Conservation (phyloP, 1,139 yeast genomes). For the Kodamaea arcana region DNA sequence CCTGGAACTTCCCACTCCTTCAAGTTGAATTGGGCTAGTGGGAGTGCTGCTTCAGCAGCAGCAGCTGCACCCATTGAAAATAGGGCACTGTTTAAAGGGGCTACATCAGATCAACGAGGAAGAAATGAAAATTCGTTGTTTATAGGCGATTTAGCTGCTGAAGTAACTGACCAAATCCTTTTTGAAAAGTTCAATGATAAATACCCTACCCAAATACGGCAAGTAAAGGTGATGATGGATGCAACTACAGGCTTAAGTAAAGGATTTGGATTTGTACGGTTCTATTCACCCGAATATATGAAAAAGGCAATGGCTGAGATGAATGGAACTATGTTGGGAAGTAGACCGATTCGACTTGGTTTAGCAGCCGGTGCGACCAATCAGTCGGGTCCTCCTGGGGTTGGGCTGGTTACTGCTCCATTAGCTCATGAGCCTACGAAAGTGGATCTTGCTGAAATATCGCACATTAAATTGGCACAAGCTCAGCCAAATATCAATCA, state of each 20-base stretch:
- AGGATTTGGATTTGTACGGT: constrained; percentile 92
- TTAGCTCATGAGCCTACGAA: constrained; percentile 1
- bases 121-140: constrained; percentile 62
- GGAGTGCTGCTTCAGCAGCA: constrained; percentile 2
- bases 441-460: constrained; percentile 6
- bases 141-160: constrained; percentile 80
- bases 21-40: constrained; percentile 80
- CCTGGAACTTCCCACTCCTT: constrained; percentile 57
- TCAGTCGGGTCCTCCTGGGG: constrained; percentile 1
- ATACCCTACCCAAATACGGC: constrained; percentile 67
- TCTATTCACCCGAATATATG: constrained; percentile 67
- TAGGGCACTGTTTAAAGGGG: neutral
- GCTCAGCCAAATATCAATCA: constrained; percentile 31
- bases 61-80: neutral
- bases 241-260: constrained; percentile 70
- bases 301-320: constrained; percentile 72
- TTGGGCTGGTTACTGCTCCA: constrained; percentile 1
- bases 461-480: constrained; percentile 22
- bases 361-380: constrained; percentile 24
- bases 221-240: constrained; percentile 85
- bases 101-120: constrained; percentile 6
- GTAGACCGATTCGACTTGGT: constrained; percentile 69
- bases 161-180: constrained; percentile 68
- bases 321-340: constrained; percentile 76
- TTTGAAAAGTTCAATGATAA: constrained; percentile 65